Evolutionary conservation across 2,329 filamentous ascomycete genomes (phyloP).

Genomic region (Colletotrichum liaoningense): DNA sequence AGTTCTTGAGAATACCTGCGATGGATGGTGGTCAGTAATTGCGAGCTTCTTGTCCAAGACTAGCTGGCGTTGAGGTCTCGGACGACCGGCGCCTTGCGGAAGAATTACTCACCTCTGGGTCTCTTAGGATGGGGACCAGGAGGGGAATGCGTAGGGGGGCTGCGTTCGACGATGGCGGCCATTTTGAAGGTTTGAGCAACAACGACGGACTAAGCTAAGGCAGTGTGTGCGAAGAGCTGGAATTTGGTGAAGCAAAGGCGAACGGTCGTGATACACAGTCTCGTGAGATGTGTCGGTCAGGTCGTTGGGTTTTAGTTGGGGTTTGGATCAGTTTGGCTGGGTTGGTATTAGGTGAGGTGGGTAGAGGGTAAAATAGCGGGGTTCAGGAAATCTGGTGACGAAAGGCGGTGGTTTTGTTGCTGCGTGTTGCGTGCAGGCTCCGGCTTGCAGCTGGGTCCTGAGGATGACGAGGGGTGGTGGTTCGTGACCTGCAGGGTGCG

Average conservation of each 20-base stretch:
- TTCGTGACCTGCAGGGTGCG: conserved; percentile 36
- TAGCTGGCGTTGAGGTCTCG: background rate
- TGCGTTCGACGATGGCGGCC: conserved; percentile 52
- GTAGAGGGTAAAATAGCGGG: conserved; percentile 29
- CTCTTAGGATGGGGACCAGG: conserved; percentile 53
- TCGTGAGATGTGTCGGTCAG: conserved; percentile 24
- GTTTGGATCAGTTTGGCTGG: background rate
- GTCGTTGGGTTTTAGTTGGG: background rate
- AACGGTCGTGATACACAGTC: conserved; percentile 19
- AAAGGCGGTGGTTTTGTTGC: conserved; percentile 12
- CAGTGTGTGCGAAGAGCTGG: background rate
- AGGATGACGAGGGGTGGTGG: conserved; percentile 16
- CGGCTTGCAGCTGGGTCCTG: conserved; percentile 6
- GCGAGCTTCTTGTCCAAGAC: background rate
- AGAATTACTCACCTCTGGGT: conserved; percentile 56
- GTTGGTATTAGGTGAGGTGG: background rate
- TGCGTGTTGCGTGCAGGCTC: background rate
- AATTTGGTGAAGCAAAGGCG: background rate
- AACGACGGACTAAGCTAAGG: background rate
- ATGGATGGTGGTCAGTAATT: background rate
- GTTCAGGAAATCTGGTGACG: conserved; percentile 32
- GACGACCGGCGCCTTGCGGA: no score
- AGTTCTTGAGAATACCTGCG: conserved; percentile 94
- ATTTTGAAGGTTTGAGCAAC: conserved; percentile 45
- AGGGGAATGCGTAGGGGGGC: conserved; percentile 54